These are phyloP conservation scores for Chaetomiaceae sp. DNA, from an alignment of 2,329 filamentous ascomycete species.

Conservation along the genomic window DNA sequence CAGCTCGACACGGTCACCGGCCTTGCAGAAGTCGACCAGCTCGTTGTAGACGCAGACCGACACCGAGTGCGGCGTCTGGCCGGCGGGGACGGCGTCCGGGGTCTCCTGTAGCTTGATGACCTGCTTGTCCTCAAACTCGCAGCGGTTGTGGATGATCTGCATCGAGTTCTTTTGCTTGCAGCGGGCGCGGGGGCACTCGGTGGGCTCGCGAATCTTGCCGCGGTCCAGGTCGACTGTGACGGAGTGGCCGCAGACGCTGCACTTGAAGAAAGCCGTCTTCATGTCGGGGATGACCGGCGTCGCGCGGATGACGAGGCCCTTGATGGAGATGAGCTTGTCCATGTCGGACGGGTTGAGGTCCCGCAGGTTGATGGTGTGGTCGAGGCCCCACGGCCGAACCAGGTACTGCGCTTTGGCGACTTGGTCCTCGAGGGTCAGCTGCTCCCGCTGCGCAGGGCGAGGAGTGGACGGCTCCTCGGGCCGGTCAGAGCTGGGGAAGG, in stretches of 20 bases:
- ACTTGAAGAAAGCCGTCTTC: conserved; percentile 98
- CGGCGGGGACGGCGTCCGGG: conserved; percentile 87
- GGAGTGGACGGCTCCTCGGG: conserved; percentile 48
- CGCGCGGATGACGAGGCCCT: conserved; percentile 91
- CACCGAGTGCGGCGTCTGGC: conserved; percentile 95
- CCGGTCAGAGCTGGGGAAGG: conserved; percentile 75
- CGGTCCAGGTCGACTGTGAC: conserved; percentile 88
- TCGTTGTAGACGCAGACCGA: conserved; percentile 96
- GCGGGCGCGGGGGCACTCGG: conserved; percentile 74
- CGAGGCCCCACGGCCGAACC: conserved; percentile 83
- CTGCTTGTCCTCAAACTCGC: conserved; percentile 92
- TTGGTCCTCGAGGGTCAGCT: conserved; percentile 67
- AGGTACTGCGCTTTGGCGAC: conserved; percentile 78
- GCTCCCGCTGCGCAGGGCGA: conserved; percentile 41
- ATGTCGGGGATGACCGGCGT: conserved; percentile 98
- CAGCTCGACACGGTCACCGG: conserved; percentile 90
- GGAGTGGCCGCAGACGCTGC: conserved; percentile 87
- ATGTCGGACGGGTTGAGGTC: conserved; percentile 94
- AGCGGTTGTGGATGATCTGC: conserved; percentile 97
- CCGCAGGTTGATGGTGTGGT: conserved; percentile 82
- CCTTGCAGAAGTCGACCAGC: conserved; percentile 95
- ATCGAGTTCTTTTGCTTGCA: conserved; percentile 90
- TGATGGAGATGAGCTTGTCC: conserved; percentile 92
- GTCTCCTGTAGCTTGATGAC: conserved; percentile 99
- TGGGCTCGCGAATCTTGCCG: conserved; percentile 93